These are phyloP conservation scores for Melastoma candidum DNA, from an alignment of 441 rosid genomes.

Conservation along the genomic window DNA sequence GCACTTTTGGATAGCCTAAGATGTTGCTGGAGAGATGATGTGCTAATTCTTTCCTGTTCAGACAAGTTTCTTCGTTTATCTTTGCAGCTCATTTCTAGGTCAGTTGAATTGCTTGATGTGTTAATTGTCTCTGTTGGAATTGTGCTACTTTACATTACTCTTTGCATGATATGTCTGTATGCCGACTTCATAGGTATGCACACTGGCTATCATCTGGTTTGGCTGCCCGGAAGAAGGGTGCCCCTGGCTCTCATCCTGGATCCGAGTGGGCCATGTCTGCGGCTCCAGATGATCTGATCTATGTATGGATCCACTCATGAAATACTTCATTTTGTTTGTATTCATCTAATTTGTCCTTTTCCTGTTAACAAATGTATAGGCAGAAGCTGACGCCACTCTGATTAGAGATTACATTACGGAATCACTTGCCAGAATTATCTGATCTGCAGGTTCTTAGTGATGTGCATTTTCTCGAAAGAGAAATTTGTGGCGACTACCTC, in stretches of 20 bases:
- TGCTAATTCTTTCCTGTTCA: constrained; percentile 75
- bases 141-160: not conserved
- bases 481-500: constrained; percentile 61
- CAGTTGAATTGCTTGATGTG: constrained; percentile 4
- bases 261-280: constrained; percentile 86
- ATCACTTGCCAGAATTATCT: constrained; percentile 21
- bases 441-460: constrained; percentile 83
- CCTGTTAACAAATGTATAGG: too few species aligned
- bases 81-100: constrained; percentile 93
- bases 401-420: not conserved
- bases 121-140: not conserved
- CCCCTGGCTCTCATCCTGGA: constrained; percentile 51
- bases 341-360: too few species aligned
- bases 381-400: too few species aligned
- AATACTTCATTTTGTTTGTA: too few species aligned
- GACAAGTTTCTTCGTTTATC: constrained; percentile 97
- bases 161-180: constrained; percentile 2
- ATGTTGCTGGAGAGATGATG: constrained; percentile 91
- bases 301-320: constrained; percentile 40
- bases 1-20: constrained; percentile 76
- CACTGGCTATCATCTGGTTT: constrained; percentile 83
- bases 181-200: constrained; percentile 45
- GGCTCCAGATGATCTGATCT: constrained; percentile 66
- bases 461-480: constrained; percentile 48
- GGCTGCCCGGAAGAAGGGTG: constrained; percentile 45